Evolutionary conservation across 306 rosid genomes (phyloP).

Genomic region (Astragalus glycyphyllos): DNA sequence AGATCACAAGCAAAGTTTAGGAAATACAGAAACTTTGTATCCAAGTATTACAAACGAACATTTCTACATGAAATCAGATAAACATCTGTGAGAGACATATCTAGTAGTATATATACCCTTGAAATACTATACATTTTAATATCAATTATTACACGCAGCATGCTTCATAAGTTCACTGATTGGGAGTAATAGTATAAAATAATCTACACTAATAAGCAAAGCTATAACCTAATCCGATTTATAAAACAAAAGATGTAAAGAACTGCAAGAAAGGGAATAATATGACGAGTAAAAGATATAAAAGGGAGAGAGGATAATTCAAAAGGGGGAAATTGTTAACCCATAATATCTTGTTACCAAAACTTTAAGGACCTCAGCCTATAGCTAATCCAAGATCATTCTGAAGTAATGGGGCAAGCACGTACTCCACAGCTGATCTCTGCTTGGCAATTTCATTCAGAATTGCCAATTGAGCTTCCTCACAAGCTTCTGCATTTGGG

Average conservation of each 20-base stretch:
- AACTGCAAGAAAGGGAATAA: not conserved
- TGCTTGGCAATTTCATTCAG: conserved; percentile 66
- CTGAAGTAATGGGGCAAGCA: conserved; percentile 68
- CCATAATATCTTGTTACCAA: conserved; percentile 24
- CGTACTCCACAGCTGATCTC: conserved; percentile 65
- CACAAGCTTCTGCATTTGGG: conserved; percentile 64
- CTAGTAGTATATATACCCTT: not conserved
- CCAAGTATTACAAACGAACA: conserved; percentile 17
- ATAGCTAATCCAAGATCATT: conserved; percentile 49
- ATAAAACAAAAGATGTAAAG: conserved; percentile 9
- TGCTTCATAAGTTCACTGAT: conserved; percentile 30
- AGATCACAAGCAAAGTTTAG: conserved; percentile 1
- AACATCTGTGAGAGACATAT: conserved; percentile 19
- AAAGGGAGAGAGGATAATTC: not conserved
- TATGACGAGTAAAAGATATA: not conserved
- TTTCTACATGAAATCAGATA: conserved; percentile 29
- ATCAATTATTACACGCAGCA: conserved; percentile 36
- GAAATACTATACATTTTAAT: conserved; percentile 19
- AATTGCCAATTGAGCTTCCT: conserved; percentile 61
- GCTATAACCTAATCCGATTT: conserved; percentile 13
- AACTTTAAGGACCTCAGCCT: conserved; percentile 46
- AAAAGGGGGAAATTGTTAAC: conserved; percentile 27
- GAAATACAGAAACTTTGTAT: conserved; percentile 19
- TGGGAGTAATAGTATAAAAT: conserved; percentile 18
- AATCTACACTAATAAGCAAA: conserved; percentile 31